Evolutionary conservation across 441 rosid species (phyloP), one percentile per base, ranked within the genome.

Genomic region (Populus hybrid): DNA sequence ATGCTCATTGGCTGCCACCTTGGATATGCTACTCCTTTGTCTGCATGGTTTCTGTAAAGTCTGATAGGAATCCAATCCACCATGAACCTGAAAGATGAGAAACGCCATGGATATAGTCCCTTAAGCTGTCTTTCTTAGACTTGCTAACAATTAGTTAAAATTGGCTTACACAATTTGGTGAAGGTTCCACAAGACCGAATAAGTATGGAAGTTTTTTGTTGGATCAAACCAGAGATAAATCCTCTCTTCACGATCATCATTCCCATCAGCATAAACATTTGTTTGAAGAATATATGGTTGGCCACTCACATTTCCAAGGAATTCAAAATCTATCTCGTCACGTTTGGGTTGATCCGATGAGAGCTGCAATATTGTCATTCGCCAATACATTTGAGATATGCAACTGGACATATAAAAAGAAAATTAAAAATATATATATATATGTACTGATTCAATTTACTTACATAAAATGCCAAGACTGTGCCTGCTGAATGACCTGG

Each of bases 151-250:
- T 67, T 67, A 67, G 11, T 26, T 30, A 67, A 67, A 36, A 65
- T 2, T 42, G 36, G 63, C 92, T 85, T 90, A 94, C 98, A 92
- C 90, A 81, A 92, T 88, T 74, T 94, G 97, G 83, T 94, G 80
- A 83, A 88, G 84, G 82, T 94, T 94, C 98, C 98, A 94, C 23
- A 91, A 67, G 40, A 94, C 64, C 24, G 98, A 85, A 75, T 94
- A 94, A 5, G 83, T 92, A 75, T 94, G 98, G 82, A 91, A 94
- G 21, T 88, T 86, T 1, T 77, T 81, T 1, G 97, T 89, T 21
- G 98, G 97, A 79, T 94, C 97, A 69, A 94, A 94, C 98, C 98
- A 94, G 19, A 92, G 89, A 82, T 79, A 82, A 70, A 91, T 83
- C 81, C 98, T 90, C 83, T 92, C 93, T 66, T 92, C 98, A 2